Base-by-base conservation (phyloP, 2,329 filamentous ascomycete species). In the Botrytis byssoidea region DNA sequence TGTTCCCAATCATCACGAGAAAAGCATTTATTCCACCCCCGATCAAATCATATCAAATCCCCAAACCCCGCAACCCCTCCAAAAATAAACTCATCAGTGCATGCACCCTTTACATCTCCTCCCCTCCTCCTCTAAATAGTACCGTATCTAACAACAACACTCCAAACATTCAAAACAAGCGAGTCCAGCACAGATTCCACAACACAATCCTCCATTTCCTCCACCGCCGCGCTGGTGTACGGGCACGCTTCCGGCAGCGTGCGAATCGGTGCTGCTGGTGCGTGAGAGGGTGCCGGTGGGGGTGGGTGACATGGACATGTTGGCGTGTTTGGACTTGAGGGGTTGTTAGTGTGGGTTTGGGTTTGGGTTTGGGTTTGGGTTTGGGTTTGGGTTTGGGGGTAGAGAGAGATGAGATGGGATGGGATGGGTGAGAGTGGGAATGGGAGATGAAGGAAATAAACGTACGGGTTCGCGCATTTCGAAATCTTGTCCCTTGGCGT, bases 111-210 rank as follows among this genome's bases (percentile, higher is more conserved):
- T 44, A n/a, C 22, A 12, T 51, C 48, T 51, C 25, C 22, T 14
- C 48, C 6, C 0, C 10, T 1, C 25, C 22, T 6, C n/a, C 48
- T 29, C 25, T 1, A 29, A 3, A n/a, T 3, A 4, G 3, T 12
- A 25, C n/a, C 51, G 1, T 25, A 25, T 51, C 51, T 73, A 73
- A 51, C 71, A 73, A 61, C 71, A 73, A 73, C 71, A 73, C 42
- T 69, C 57, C 63, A 73, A 55, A 73, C 71, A 73, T 35, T 73
- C 71, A 35, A 73, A 73, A 20, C 71, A 73, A 1, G 71, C 71
- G 55, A 73, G 42, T 4, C 71, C 71, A 9, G 71, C 71, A 42
- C 71, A 73, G 42, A 72, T 67, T 29, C 70, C 70, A 67, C 70
- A 72, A 22, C 70, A 72, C 7, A 72, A 10, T 2, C 70, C 70